Evolutionary conservation across 345 rosid species (phyloP).

Genomic region (Salix exigua): DNA sequence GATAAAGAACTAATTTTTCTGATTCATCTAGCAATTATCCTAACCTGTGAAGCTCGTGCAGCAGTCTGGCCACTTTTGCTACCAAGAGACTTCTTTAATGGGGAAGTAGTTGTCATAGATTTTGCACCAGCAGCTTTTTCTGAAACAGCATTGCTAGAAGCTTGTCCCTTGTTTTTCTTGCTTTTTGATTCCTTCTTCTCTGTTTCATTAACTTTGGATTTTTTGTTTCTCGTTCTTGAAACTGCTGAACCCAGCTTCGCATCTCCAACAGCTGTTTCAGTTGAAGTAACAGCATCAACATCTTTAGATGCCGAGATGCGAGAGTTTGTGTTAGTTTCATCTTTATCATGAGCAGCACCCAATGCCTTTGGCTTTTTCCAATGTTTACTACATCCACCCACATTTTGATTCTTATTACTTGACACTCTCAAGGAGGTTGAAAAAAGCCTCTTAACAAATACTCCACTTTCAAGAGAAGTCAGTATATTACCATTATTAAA

Average conservation of each 20-base stretch:
- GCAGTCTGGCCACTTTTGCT: conserved; percentile 22
- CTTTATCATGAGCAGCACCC: conserved; percentile 20
- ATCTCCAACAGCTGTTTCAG: conserved; percentile 27
- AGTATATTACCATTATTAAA: conserved; percentile 18
- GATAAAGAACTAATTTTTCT: conserved; percentile 14
- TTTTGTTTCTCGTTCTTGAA: conserved; percentile 22
- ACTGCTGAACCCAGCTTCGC: conserved; percentile 18
- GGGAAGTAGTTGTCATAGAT: conserved; percentile 26
- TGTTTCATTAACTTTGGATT: conserved; percentile 29
- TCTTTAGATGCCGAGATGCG: conserved; percentile 1
- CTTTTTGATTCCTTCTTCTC: conserved; percentile 39
- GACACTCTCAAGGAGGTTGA: conserved; percentile 29
- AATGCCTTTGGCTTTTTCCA: conserved; percentile 36
- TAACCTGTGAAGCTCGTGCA: conserved; percentile 36
- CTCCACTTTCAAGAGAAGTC: conserved; percentile 13
- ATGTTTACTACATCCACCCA: conserved; percentile 26
- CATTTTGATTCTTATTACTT: conserved; percentile 14
- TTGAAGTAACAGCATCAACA: conserved; percentile 20
- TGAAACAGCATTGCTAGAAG: conserved; percentile 23
- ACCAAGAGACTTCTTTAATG: conserved; percentile 22
- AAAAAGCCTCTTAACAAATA: conserved; percentile 32
- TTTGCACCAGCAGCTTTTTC: conserved; percentile 20
- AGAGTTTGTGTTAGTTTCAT: conserved; percentile 1
- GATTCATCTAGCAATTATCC: conserved; percentile 12
- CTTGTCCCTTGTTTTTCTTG: conserved; percentile 30